Percentiles rank a stretch among this genome's conserved stretches.
These are phyloP conservation scores for Thoreauomyces humboldtii DNA, from an alignment of 192 early-diverging fungal genomes.

Conservation along the genomic window DNA sequence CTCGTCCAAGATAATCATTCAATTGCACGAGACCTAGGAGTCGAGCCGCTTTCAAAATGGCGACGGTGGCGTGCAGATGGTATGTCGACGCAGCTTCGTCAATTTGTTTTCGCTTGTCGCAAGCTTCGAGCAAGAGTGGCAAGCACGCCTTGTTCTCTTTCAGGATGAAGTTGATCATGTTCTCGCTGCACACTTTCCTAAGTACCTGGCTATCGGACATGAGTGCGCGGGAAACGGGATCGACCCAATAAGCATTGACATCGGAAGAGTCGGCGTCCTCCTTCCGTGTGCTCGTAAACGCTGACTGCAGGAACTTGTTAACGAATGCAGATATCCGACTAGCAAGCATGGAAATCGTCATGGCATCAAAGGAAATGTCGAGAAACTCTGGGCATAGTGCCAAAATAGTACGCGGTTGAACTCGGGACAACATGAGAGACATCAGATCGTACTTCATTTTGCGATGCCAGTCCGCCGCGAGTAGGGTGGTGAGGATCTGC, in stretches of 20 bases:
- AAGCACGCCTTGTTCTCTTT: constrained; percentile 47
- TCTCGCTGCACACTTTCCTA: constrained; percentile 57
- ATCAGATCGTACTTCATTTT: constrained; percentile 82
- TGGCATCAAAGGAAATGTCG: constrained; percentile 54
- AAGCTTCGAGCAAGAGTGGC: constrained; percentile 38
- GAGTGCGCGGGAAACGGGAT: constrained; percentile 52
- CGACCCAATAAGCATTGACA: constrained; percentile 40
- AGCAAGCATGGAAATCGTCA: constrained; percentile 34
- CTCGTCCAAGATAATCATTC: constrained; percentile 6
- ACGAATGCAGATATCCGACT: constrained; percentile 25
- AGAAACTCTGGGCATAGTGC: constrained; percentile 61
- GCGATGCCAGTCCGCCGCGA: constrained; percentile 76
- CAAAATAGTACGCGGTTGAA: constrained; percentile 55
- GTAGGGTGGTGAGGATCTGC: constrained; percentile 61
- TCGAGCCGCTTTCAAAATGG: constrained; percentile 53
- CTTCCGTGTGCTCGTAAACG: neutral
- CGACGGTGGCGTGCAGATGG: constrained; percentile 56
- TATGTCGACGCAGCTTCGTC: neutral
- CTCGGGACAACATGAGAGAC: constrained; percentile 54
- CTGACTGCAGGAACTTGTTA: constrained; percentile 20
- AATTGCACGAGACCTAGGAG: constrained; percentile 56
- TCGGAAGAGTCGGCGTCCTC: neutral
- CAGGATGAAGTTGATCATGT: constrained; percentile 54
- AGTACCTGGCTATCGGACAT: constrained; percentile 48
- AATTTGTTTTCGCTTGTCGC: neutral